Evolutionary conservation across 441 rosid genomes (phyloP).

Genomic region (Jatropha multifida): DNA sequence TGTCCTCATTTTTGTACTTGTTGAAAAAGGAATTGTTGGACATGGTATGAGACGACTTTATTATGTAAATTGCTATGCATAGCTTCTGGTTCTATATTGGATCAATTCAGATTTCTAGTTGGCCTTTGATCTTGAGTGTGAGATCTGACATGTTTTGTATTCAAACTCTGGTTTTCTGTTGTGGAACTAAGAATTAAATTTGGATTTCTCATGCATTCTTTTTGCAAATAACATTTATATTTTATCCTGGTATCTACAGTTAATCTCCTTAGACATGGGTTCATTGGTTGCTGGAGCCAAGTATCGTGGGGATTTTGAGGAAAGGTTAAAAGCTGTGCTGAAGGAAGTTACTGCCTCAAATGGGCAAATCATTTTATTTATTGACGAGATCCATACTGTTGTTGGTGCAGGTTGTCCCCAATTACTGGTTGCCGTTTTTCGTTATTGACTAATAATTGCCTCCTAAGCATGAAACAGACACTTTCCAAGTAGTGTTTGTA

Average conservation of each 20-base stretch:
- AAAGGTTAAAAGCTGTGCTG: slow-evolving; percentile 64
- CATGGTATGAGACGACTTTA: neutral
- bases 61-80: neutral
- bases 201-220: neutral
- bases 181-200: slow-evolving; percentile 5
- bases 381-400: slow-evolving; percentile 65
- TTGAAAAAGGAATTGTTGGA: neutral
- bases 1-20: neutral
- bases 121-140: neutral
- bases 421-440: slow-evolving; percentile 16
- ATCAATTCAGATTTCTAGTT: neutral
- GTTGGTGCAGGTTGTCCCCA: slow-evolving; percentile 55
- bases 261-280: slow-evolving; percentile 61
- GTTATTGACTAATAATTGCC: neutral
- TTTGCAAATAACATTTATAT: neutral
- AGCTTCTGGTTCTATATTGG: neutral
- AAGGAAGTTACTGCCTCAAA: slow-evolving; percentile 66
- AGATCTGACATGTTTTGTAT: neutral
- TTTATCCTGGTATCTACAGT: slow-evolving; percentile 35
- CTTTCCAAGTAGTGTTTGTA: neutral
- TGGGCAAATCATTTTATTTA: slow-evolving; percentile 58
- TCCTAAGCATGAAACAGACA: neutral
- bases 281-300: slow-evolving; percentile 64
- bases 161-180: neutral
- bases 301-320: slow-evolving; percentile 67